Evolutionary conservation across 306 rosid genomes (phyloP).

Genomic region (Quercus bicolor): DNA sequence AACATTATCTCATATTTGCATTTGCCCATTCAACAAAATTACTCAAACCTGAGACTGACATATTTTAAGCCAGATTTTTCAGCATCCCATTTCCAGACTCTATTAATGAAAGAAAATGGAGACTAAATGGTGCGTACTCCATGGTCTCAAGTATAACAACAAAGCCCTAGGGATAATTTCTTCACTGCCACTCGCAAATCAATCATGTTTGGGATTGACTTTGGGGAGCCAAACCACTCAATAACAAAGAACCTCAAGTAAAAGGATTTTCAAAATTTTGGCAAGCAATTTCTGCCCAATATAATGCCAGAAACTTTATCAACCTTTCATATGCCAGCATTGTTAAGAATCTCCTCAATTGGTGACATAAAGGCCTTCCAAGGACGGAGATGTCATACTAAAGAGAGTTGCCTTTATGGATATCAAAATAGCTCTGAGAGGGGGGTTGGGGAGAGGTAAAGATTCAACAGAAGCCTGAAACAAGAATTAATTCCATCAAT

Average conservation of each 20-base stretch:
- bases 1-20: too few species aligned
- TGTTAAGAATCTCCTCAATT: background rate
- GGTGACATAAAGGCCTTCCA: too few species aligned
- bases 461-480: background rate
- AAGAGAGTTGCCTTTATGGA: background rate
- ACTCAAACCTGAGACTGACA: background rate
- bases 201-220: background rate
- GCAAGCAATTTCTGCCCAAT: background rate
- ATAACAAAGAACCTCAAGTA: background rate
- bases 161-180: background rate
- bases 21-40: too few species aligned
- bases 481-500: background rate
- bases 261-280: background rate
- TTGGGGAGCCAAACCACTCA: background rate
- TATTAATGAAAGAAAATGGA: background rate
- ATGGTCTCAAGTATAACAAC: background rate
- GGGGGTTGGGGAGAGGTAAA: background rate
- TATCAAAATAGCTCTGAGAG: background rate
- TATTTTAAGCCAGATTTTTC: background rate
- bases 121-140: background rate
- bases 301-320: background rate
- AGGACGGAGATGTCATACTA: background rate
- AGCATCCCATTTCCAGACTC: background rate
- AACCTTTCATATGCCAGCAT: background rate
- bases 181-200: background rate